Percentiles rank a stretch among this genome's conserved stretches.
phyloP scores from a whole-genome alignment of 2,329 filamentous ascomycete species.

The Xylariales sp. region DNA sequence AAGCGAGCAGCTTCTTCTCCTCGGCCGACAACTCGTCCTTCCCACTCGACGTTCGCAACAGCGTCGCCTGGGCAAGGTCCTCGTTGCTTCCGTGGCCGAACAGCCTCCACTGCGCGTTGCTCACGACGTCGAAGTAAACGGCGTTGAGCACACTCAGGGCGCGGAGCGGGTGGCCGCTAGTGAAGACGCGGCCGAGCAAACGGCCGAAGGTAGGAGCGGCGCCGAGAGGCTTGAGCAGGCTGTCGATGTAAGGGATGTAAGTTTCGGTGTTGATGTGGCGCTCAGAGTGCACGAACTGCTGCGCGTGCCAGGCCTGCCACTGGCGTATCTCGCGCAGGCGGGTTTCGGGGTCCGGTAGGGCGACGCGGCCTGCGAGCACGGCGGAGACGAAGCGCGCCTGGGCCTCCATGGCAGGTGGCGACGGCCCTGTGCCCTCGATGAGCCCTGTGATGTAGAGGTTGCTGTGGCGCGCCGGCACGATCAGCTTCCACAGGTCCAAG shows the following conservation, averaged over 20 bases:
- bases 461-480: conserved; percentile 22
- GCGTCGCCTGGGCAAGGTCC: conserved; percentile 24
- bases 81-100: conserved; percentile 24
- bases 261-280: conserved; percentile 23
- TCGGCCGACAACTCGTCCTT: conserved; percentile 17
- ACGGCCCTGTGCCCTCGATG: conserved; percentile 25
- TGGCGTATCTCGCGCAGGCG: conserved; percentile 21
- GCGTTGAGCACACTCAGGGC: conserved; percentile 22
- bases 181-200: conserved; percentile 15
- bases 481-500: conserved; percentile 26
- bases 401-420: conserved; percentile 25
- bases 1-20: conserved; percentile 16
- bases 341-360: conserved; percentile 18
- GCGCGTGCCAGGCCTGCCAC: conserved; percentile 19
- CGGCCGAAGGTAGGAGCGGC: conserved; percentile 9
- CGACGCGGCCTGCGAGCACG: conserved; percentile 19
- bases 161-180: conserved; percentile 18
- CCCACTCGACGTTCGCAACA: conserved; percentile 22
- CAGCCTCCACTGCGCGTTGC: conserved; percentile 29
- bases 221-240: conserved; percentile 25
- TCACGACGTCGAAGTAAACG: conserved; percentile 30
- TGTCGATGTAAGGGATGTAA: conserved; percentile 26
- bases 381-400: conserved; percentile 28
- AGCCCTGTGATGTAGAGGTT: conserved; percentile 30
- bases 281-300: conserved; percentile 24